Base-by-base conservation (phyloP, 192 early-diverging fungal species). In the Backusella mclennaniae region DNA sequence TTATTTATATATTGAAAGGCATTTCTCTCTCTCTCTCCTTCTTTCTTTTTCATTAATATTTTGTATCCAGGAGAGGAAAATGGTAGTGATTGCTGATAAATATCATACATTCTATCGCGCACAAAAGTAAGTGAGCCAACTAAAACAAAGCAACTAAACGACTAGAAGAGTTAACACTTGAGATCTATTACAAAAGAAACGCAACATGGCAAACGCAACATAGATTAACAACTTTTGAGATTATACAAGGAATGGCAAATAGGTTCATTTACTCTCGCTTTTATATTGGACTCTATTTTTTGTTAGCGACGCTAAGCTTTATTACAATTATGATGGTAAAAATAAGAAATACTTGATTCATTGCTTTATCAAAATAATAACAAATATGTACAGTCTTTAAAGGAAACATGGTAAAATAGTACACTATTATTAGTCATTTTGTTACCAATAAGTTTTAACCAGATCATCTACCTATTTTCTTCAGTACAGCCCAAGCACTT, bases 181-280 rank as follows among this genome's bases (percentile, higher is more conserved):
- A 63, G 56, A 71, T 71, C 35, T 0, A 71, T 6, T 46, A 6
- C 44, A 9, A 4, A 33, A 69, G 68, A 23, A 15, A 17, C 4
- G n/a, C 39, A 36, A 72, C 67, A 73, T 84, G 73, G 44, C 75
- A 71, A 29, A 87, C 85, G 2, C 88, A 87, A 29, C 83, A 89
- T 74, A 79, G 84, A 19, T 76, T 89, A 49, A 84, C 85, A 15
- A 78, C 79, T n/a, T 68, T 78, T 17, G 88, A 89, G 59, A 71
- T 85, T 29, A 77, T 89, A 49, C 86, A 87, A 75, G 87, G 87
- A 26, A 78, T 89, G 66, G 88, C 88, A 21, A 89, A 87, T 74
- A 75, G 88, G 23, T 83, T 89, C 69, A 82, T 89, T 69, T 89
- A 89, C 59, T 89, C 88, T 35, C 83, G 75, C 14, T 87, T 84